phyloP scores from a whole-genome alignment of 352 stramenopile genomes.

The Blastocystis sp. region DNA sequence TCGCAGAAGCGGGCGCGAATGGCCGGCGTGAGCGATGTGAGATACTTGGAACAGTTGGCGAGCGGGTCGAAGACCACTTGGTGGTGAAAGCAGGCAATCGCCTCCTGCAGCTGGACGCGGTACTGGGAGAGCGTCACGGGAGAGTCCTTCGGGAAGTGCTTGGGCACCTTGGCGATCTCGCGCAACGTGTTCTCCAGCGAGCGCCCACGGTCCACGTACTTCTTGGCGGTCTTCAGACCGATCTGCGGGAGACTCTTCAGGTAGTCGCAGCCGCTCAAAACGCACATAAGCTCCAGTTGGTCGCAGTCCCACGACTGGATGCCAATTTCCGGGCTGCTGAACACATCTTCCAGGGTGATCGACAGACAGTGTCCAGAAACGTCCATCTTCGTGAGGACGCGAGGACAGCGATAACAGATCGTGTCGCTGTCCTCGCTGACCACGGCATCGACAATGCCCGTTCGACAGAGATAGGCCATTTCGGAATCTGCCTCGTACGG shows the following conservation, averaged over 20 bases:
- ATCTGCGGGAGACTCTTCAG: conserved; percentile 68
- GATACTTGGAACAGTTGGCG: background rate
- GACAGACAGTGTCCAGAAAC: background rate
- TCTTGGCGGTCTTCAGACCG: conserved; percentile 66
- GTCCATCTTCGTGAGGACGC: background rate
- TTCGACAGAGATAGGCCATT: conserved; percentile 77
- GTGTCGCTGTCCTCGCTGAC: conserved; percentile 90
- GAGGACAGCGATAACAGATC: conserved; percentile 79
- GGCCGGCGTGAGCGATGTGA: background rate
- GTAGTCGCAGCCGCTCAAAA: conserved; percentile 77
- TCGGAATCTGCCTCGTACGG: conserved; percentile 94
- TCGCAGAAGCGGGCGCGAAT: background rate
- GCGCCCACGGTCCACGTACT: background rate
- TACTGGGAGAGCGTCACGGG: background rate
- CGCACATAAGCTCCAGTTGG: conserved; percentile 64
- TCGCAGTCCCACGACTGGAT: background rate
- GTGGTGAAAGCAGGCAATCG: background rate
- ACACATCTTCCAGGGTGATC: background rate
- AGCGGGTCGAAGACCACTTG: conserved; percentile 35
- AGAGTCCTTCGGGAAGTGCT: background rate
- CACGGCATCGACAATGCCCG: conserved; percentile 76
- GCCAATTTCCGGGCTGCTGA: background rate
- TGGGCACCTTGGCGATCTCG: background rate
- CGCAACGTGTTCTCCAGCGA: background rate
- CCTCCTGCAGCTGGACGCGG: background rate